These are phyloP conservation scores for Phytopythium boreale DNA, from an alignment of 352 stramenopile genomes.

Conservation along the genomic window DNA sequence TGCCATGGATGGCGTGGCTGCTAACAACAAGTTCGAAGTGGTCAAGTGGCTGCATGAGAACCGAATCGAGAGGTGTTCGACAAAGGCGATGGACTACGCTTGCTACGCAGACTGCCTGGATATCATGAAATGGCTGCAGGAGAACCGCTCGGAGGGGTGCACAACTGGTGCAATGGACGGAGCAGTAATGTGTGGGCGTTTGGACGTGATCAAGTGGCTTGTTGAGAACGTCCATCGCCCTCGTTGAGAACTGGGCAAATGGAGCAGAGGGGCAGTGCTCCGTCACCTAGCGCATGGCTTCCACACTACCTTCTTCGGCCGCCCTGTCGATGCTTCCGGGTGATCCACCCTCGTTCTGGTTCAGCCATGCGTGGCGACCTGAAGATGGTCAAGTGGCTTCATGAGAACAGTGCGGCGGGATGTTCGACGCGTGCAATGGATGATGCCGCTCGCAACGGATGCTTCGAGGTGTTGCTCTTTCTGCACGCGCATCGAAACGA, in stretches of 20 bases:
- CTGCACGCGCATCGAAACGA: conserved; percentile 24
- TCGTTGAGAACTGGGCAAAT: too few species aligned
- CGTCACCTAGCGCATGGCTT: too few species aligned
- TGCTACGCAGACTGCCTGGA: too few species aligned
- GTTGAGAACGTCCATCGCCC: too few species aligned
- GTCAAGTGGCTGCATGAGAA: background rate
- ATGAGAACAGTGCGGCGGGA: conserved; percentile 22
- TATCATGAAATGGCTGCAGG: conserved; percentile 11
- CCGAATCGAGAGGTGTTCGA: background rate
- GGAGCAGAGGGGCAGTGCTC: too few species aligned
- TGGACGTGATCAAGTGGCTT: conserved; percentile 12
- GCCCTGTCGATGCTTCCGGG: too few species aligned
- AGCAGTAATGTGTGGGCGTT: background rate
- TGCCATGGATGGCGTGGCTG: too few species aligned
- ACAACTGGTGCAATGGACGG: background rate
- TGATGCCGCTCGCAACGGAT: conserved; percentile 29
- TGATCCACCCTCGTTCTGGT: too few species aligned
- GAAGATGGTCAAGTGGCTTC: conserved; percentile 25
- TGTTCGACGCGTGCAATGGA: conserved; percentile 35
- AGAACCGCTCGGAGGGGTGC: background rate
- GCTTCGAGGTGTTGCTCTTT: conserved; percentile 29
- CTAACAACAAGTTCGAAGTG: background rate
- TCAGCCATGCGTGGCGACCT: background rate
- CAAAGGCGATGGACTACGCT: conserved; percentile 8
- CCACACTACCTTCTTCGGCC: too few species aligned